These are phyloP conservation scores for Leptomonas pyrrhocoris DNA, from an alignment of 208 protist species.

Conservation along the genomic window DNA sequence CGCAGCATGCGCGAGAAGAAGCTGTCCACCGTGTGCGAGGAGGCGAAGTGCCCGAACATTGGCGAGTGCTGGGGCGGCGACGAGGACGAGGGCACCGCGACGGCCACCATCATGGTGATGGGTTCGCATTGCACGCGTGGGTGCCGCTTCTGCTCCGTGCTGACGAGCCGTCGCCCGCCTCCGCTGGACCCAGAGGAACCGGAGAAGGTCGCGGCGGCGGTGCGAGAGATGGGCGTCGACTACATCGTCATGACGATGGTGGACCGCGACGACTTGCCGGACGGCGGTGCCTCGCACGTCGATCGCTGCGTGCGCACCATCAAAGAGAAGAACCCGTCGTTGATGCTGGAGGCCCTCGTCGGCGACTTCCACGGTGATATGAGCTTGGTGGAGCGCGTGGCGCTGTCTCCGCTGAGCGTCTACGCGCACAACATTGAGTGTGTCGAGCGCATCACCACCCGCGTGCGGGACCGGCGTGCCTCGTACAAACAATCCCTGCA, in stretches of 20 bases:
- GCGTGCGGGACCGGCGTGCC: slow-evolving; percentile 95
- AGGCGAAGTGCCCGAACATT: slow-evolving; percentile 98
- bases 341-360: slow-evolving; percentile 97
- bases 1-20: slow-evolving; percentile 83
- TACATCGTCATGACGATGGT: slow-evolving; percentile 99
- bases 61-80: slow-evolving; percentile 97
- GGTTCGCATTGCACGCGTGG: slow-evolving; percentile 97
- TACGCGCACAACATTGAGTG: slow-evolving; percentile 99
- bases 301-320: slow-evolving; percentile 87
- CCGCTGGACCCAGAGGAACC: slow-evolving; percentile 96
- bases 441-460: slow-evolving; percentile 91
- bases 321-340: slow-evolving; percentile 73
- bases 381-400: slow-evolving; percentile 85
- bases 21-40: slow-evolving; percentile 91
- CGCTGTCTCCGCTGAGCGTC: slow-evolving; percentile 94
- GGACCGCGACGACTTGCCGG: slow-evolving; percentile 95
- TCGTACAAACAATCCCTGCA: slow-evolving; percentile 95
- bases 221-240: slow-evolving; percentile 96
- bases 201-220: slow-evolving; percentile 91
- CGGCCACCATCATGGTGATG: slow-evolving; percentile 99
- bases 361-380: slow-evolving; percentile 96
- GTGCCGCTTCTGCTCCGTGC: slow-evolving; percentile 98
- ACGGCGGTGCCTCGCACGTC: slow-evolving; percentile 95
- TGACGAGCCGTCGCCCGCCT: slow-evolving; percentile 93
- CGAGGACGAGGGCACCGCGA: slow-evolving; percentile 86